Base-by-base conservation (phyloP, 768 basidiomycete species). In the Russula lepida region DNA sequence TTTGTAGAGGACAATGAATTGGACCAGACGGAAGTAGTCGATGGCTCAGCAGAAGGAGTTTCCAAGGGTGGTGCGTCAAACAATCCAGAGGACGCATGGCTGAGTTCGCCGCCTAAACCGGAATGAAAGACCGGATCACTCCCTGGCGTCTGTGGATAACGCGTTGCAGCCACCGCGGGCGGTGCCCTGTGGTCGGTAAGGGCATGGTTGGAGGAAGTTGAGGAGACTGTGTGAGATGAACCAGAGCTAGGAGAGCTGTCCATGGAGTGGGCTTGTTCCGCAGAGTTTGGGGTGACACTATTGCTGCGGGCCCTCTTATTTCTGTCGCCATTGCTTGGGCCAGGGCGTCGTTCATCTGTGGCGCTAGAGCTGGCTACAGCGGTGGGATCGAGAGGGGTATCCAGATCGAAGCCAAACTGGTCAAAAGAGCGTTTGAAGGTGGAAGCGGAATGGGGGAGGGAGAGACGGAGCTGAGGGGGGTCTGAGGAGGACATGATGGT, bases 361-460 rank as follows among this genome's bases (percentile, higher is more conserved):
- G 67, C 69, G 60, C 72, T 74, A 54, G 69, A 59, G 62, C 72
- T 70, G 49, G 69, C 60, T 6, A 67, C 65, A 12, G 71, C 64
- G 32, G 64, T 55, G 15, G 63, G 48, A 44, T 67, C 66, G 50
- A 67, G 68, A 9, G 80, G 79, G 59, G 78, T 78, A 21, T 80
- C 80, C 47, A 83, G 71, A 72, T 84, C 81, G 61, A 81, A 79
- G 32, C 80, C 81, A 63, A 79, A 82, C 67, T 83, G 77, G 57
- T 81, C 70, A 68, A 84, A 84, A 15, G 82, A 81, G 49, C 82
- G 77, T 66, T 84, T 84, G 74, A 84, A 84, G 19, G 81, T 81
- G 0, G 79, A 79, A 2, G 79, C 75, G 57, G 69, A 76, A 1
- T 77, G 66, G n/a, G 80, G 76, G 8, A 83, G 71, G n/a, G 78